Evolutionary conservation across 768 basidiomycete species (phyloP).

Genomic region (Hericium rajendrae): DNA sequence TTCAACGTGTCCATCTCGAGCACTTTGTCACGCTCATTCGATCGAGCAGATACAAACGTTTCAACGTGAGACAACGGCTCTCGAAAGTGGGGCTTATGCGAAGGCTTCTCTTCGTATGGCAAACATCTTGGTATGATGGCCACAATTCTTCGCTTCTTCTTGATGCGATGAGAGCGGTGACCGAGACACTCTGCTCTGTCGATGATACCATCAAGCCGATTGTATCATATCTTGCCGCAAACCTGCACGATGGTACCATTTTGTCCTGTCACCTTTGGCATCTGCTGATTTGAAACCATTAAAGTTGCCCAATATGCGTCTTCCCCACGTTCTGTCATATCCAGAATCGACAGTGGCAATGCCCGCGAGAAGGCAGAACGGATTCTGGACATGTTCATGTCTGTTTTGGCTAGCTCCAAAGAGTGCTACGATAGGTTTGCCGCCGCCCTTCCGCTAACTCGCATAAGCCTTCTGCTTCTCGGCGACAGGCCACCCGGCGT

Average conservation of each 20-base stretch:
- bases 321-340: constrained; percentile 51
- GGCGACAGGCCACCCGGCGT: constrained; percentile 60
- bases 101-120: constrained; percentile 72
- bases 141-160: constrained; percentile 42
- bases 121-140: constrained; percentile 64
- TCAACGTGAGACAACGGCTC: constrained; percentile 69
- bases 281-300: constrained; percentile 1
- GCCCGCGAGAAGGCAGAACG: constrained; percentile 54
- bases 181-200: constrained; percentile 45
- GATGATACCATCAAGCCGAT: constrained; percentile 79
- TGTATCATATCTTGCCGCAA: constrained; percentile 77
- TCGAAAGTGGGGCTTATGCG: constrained; percentile 63
- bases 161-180: constrained; percentile 50
- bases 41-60: constrained; percentile 62
- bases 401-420: constrained; percentile 44
- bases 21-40: constrained; percentile 73
- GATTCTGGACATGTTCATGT: constrained; percentile 56
- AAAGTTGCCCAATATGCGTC: constrained; percentile 11
- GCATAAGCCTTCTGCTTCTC: constrained; percentile 71
- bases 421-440: constrained; percentile 61
- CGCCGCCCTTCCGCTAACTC: constrained; percentile 62
- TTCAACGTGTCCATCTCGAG: constrained; percentile 72
- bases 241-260: constrained; percentile 54
- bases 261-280: not conserved
- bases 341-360: constrained; percentile 40